Evolutionary conservation across 192 early-diverging fungal genomes (phyloP).

Genomic region (Mortierella claussenii): DNA sequence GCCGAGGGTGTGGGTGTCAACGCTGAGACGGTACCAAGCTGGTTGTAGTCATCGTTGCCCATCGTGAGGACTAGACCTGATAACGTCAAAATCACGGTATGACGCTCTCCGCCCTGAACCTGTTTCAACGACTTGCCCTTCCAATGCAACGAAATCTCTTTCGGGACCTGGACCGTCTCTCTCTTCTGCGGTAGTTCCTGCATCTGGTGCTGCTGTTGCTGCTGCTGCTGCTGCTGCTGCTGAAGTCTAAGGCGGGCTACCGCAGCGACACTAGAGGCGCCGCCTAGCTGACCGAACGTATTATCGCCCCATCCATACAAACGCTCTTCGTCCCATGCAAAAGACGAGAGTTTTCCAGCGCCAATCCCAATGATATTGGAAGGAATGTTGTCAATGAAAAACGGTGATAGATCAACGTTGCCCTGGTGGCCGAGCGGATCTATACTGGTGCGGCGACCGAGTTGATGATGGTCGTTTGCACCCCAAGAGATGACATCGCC

Average conservation of each 20-base stretch:
- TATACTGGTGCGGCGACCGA: slow-evolving; percentile 1
- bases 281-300: slow-evolving; percentile 32
- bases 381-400: slow-evolving; percentile 28
- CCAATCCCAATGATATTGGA: slow-evolving; percentile 29
- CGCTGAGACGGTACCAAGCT: slow-evolving; percentile 18
- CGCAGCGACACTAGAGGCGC: neutral
- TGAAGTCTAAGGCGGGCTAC: neutral
- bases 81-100: slow-evolving; percentile 18
- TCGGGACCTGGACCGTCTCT: slow-evolving; percentile 1
- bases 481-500: slow-evolving; percentile 48
- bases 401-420: slow-evolving; percentile 13
- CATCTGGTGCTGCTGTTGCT: neutral
- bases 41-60: slow-evolving; percentile 36
- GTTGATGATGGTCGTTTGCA: slow-evolving; percentile 23
- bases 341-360: slow-evolving; percentile 23
- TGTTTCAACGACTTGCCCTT: slow-evolving; percentile 42
- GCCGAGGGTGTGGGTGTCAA: no score
- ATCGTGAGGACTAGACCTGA: slow-evolving; percentile 34
- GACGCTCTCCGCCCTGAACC: slow-evolving; percentile 27
- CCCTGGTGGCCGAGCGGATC: neutral
- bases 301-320: slow-evolving; percentile 47
- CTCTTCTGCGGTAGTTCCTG: neutral
- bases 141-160: slow-evolving; percentile 26
- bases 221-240: neutral
- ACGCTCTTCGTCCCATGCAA: slow-evolving; percentile 42